Evolutionary conservation across 176 grass and related monocot genomes (phyloP).

Genomic region (Typha latifolia): DNA sequence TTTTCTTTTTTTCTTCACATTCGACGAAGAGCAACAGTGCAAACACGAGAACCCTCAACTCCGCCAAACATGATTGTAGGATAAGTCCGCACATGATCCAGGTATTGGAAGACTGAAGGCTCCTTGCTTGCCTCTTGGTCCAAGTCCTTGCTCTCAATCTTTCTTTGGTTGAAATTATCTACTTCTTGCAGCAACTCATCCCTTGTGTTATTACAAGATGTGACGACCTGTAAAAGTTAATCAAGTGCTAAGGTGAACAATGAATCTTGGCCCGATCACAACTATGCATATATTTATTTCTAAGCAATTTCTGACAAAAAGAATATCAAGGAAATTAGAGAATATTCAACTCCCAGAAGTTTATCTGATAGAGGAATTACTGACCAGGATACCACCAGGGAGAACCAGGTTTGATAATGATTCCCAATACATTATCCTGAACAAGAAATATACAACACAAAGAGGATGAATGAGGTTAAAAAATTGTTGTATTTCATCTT

Average conservation of each 20-base stretch:
- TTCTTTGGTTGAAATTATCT: conserved; percentile 52
- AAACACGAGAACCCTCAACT: conserved; percentile 70
- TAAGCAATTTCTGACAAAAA: not conserved
- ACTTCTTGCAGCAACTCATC: conserved; percentile 79
- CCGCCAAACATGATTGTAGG: conserved; percentile 76
- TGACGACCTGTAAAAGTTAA: conserved; percentile 51
- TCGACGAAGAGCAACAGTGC: conserved; percentile 70
- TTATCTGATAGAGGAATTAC: conserved; percentile 13
- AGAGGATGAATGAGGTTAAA: not conserved
- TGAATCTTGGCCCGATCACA: not conserved
- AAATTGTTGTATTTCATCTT: not conserved
- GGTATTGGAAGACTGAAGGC: conserved; percentile 46
- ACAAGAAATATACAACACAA: not conserved
- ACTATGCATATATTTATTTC: not conserved
- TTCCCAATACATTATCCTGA: conserved; percentile 88
- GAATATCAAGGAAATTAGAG: not conserved
- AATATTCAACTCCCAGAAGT: conserved; percentile 5
- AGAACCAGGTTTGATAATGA: conserved; percentile 67
- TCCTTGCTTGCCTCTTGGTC: conserved; percentile 21
- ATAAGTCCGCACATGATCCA: conserved; percentile 81
- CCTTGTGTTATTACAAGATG: conserved; percentile 84
- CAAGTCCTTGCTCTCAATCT: conserved; percentile 10
- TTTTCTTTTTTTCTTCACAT: not conserved
- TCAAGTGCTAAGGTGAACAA: not conserved
- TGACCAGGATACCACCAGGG: conserved; percentile 65